Base-by-base conservation (phyloP, 257 asterid species). In the Striga asiatica region DNA sequence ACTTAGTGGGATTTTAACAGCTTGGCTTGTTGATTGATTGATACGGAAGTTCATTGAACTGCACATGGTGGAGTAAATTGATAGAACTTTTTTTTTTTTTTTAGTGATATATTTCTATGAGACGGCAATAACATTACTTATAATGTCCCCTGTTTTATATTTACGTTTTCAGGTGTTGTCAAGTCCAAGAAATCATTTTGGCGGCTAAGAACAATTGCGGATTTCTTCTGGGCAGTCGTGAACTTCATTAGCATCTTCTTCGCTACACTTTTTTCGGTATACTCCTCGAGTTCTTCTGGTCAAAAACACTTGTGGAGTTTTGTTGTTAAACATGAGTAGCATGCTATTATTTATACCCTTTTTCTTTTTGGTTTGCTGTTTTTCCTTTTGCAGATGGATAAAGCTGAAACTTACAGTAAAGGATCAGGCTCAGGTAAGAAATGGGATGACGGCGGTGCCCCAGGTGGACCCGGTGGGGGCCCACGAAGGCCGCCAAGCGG, bases 371-470 rank as follows among this genome's bases (percentile, higher is more conserved):
- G n/a, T n/a, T n/a, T n/a, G n/a, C n/a, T n/a, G n/a, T 39, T 29
- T 17, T 62, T 17, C 29, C 61, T 50, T 41, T 28, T 48, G 63
- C 62, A 92, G 98, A 80, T 92, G 94, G 98, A 92, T 64, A 88
- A 92, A 45, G 61, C 97, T 61, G 97, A 92, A 49, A 83, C 88
- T 41, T 92, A 87, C 62, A 56, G 67, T 50, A 92, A 84, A 71
- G 80, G 86, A 23, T 78, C 82, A 18, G 95, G 93, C 22, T 79
- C 95, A 17, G 74, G 88, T 71, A 92, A 92, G 93, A 92, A 92
- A 77, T 92, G 89, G 95, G 94, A 80, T 32, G 98, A 94, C 31
- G 94, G 93, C 24, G 95, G 96, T 45, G n/a, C n/a, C n/a, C 94
- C 97, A 1, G 96, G n/a, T n/a, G n/a, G n/a, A n/a, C n/a, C n/a